Evolutionary conservation across 2,329 filamentous ascomycete species (phyloP), one percentile per base, ranked within the genome.

Genomic region (Aspergillus quadrilineatus): DNA sequence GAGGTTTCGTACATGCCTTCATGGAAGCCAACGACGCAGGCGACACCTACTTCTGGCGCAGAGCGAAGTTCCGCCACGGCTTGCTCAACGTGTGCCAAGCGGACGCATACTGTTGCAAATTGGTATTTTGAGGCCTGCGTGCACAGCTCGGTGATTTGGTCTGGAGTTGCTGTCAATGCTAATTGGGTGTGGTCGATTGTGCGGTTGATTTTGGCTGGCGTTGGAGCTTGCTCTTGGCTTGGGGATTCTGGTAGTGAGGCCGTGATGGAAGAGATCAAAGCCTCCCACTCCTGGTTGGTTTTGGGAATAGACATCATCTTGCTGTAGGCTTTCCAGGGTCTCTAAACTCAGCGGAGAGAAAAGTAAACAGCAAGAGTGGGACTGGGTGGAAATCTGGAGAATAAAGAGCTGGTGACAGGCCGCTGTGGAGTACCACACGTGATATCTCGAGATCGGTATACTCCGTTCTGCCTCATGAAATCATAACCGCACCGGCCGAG

Each of bases 21-120:
- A 52, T 81, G 84, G 67, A 86, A 86, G 22, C 81, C 82, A 8
- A 86, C 76, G 5, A 86, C 84, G 61, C 80, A 82, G 44, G 82
- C 81, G 17, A 85, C 78, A 26, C 74, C 73, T n/a, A 83, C 77
- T 5, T 67, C 67, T 6, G 76, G 76, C 56, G 75, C 74, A 47
- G 57, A 59, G 22, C 68, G 62, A 36, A 86, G 75, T 53, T 79
- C 77, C 42, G 75, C 63, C 15, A 77, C 75, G 48, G 80, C 80
- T 54, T 75, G 78, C 26, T 74, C 62, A n/a, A 86, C 82, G 67
- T 77, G 78, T 36, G 77, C 73, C 1, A 79, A 71, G 6, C 83
- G 79, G 1, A 86, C 82, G 65, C 84, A 86, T 54, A 86, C 84
- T 8, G 82, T 77, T 65, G 72, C 65, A 46, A 73, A 75, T 26